Conservation (phyloP, 352 stramenopile genomes). For the Discostella stelligera region DNA sequence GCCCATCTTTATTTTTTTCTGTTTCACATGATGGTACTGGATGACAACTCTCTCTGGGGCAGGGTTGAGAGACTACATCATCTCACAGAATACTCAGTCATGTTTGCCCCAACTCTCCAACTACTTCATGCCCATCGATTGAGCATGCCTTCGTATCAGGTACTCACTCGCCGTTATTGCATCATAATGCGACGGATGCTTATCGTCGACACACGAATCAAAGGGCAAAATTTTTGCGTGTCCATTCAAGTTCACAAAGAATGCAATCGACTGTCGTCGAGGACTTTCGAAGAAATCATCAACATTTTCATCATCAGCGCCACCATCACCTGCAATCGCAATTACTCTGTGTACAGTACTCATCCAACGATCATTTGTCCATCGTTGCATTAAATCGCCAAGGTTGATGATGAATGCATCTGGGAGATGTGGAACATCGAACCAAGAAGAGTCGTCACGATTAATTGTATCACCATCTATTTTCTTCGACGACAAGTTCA, state of each 20-base stretch:
- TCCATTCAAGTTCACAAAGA: conserved; percentile 89
- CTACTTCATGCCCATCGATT: conserved; percentile 17
- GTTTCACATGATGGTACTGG: too few species aligned
- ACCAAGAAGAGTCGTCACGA: conserved; percentile 55
- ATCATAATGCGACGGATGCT: conserved; percentile 79
- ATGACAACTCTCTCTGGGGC: too few species aligned
- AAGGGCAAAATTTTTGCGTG: conserved; percentile 84
- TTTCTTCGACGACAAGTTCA: conserved; percentile 39
- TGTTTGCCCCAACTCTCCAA: background rate
- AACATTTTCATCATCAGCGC: background rate
- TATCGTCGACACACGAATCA: conserved; percentile 65
- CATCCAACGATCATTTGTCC: conserved; percentile 87
- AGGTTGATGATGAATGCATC: conserved; percentile 88
- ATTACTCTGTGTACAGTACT: conserved; percentile 88
- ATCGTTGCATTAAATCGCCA: conserved; percentile 89
- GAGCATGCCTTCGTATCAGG: conserved; percentile 40
- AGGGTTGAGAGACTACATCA: too few species aligned
- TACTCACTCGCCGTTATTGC: conserved; percentile 82
- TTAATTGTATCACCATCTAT: conserved; percentile 49
- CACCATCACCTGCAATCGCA: conserved; percentile 54
- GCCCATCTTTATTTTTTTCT: too few species aligned
- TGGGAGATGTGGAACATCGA: conserved; percentile 67
- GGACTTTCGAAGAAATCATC: conserved; percentile 27
- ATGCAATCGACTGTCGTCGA: conserved; percentile 85
- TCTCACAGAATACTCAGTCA: too few species aligned